Percentiles rank a stretch among this genome's conserved stretches.
Evolutionary conservation across 2,329 filamentous ascomycete genomes (phyloP).

Genomic region (Exophiala oligosperma): DNA sequence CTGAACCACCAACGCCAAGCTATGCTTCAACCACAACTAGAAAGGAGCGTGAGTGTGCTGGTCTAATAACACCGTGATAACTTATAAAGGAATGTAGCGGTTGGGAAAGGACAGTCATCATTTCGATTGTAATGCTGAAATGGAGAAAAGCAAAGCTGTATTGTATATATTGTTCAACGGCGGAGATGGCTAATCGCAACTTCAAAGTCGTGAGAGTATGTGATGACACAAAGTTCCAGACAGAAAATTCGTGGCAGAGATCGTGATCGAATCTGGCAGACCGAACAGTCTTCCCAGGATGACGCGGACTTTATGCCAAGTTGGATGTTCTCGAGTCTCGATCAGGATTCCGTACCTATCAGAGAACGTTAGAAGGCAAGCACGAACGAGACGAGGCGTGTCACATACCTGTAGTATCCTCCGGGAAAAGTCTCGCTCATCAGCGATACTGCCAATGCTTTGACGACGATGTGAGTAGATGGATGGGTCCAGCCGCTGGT

Average conservation of each 20-base stretch:
- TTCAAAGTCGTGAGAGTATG: constrained; percentile 1
- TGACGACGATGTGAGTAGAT: constrained; percentile 79
- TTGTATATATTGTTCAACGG: neutral
- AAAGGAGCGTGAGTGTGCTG: constrained; percentile 1
- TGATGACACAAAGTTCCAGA: neutral
- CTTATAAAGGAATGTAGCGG: neutral
- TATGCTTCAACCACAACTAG: neutral
- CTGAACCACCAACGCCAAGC: constrained; percentile 2
- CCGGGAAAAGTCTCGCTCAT: constrained; percentile 95
- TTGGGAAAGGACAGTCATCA: constrained; percentile 19
- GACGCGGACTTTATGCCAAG: constrained; percentile 10
- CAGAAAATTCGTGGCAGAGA: neutral
- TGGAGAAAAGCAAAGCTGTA: constrained; percentile 1
- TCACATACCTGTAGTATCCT: constrained; percentile 84
- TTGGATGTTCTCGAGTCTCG: constrained; percentile 23
- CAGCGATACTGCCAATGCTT: constrained; percentile 94
- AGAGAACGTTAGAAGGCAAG: neutral
- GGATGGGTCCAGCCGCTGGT: constrained; percentile 80
- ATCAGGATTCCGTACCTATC: constrained; percentile 27
- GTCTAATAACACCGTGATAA: constrained; percentile 4
- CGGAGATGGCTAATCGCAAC: neutral
- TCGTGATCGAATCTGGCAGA: neutral
- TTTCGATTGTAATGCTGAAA: constrained; percentile 22
- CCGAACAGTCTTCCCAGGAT: neutral
- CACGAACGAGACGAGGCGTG: neutral